Conservation (phyloP, 2,329 filamentous ascomycete species). For the Phialophora verrucosa region DNA sequence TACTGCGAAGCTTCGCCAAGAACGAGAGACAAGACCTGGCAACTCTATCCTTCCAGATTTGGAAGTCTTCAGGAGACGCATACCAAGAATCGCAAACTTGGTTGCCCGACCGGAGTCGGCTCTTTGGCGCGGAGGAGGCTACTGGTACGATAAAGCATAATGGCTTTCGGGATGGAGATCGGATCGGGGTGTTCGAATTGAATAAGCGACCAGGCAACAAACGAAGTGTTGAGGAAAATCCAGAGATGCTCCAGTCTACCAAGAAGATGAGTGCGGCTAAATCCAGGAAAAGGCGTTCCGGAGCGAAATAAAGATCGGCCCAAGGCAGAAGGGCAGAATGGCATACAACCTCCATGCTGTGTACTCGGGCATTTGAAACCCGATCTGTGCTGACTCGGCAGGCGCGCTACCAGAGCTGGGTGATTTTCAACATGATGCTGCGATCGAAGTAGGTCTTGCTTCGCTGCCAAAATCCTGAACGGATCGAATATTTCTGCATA, state of each 20-base stretch:
- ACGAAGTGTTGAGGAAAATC: background rate
- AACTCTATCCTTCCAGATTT: conserved; percentile 9
- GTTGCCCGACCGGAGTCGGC: conserved; percentile 12
- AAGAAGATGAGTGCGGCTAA: background rate
- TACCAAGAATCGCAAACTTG: background rate
- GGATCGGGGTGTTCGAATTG: conserved; percentile 12
- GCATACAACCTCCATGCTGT: background rate
- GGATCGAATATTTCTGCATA: background rate
- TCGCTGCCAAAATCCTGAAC: background rate
- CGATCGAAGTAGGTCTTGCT: background rate
- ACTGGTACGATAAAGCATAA: conserved; percentile 19
- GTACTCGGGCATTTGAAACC: background rate
- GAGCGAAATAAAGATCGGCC: background rate
- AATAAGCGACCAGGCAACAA: background rate
- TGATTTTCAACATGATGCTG: background rate
- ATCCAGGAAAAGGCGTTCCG: background rate
- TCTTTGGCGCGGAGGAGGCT: conserved; percentile 15
- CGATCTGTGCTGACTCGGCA: background rate
- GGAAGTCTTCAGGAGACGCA: background rate
- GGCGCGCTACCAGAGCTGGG: background rate
- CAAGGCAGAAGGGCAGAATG: background rate
- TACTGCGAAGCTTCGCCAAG: background rate
- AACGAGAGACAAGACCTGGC: background rate
- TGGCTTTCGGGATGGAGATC: conserved; percentile 8
- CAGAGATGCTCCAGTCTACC: background rate